These are phyloP conservation scores for Phylloporus arenicola DNA, from an alignment of 768 basidiomycete species.

Conservation along the genomic window DNA sequence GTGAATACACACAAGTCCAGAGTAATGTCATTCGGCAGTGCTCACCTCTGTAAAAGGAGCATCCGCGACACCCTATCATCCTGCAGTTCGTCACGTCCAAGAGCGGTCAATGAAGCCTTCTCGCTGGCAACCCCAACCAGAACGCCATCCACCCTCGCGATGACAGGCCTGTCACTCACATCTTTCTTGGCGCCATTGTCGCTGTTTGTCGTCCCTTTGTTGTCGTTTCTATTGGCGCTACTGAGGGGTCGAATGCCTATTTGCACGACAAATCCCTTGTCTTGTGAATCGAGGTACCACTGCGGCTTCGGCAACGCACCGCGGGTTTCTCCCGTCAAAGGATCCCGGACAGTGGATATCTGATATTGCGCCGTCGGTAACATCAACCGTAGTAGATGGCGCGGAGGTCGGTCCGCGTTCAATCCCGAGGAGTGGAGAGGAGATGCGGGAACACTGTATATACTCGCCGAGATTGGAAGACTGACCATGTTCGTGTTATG, in stretches of 20 bases:
- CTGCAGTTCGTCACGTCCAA: conserved; percentile 73
- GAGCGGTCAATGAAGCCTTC: conserved; percentile 67
- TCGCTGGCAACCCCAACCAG: conserved; percentile 52
- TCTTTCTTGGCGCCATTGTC: conserved; percentile 7
- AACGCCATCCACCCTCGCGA: conserved; percentile 34
- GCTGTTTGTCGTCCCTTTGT: conserved; percentile 1
- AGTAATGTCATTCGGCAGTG: background rate
- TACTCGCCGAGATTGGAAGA: conserved; percentile 52
- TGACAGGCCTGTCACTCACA: conserved; percentile 1
- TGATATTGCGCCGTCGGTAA: conserved; percentile 82
- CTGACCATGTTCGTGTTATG: conserved; percentile 6
- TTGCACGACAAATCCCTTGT: conserved; percentile 54
- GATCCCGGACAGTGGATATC: conserved; percentile 71
- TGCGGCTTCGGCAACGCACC: conserved; percentile 56
- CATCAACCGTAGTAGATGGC: conserved; percentile 73
- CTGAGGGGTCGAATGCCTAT: conserved; percentile 50
- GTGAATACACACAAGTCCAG: conserved; percentile 1
- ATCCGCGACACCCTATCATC: conserved; percentile 65
- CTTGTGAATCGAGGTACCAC: conserved; percentile 69
- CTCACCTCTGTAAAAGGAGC: conserved; percentile 63
- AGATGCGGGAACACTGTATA: conserved; percentile 78
- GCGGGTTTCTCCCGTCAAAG: conserved; percentile 66
- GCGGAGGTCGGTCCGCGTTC: conserved; percentile 44
- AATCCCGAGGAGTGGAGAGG: conserved; percentile 72
- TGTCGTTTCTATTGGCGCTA: conserved; percentile 1